phyloP scores from a whole-genome alignment of 306 rosid genomes.

The Prosopis cineraria region DNA sequence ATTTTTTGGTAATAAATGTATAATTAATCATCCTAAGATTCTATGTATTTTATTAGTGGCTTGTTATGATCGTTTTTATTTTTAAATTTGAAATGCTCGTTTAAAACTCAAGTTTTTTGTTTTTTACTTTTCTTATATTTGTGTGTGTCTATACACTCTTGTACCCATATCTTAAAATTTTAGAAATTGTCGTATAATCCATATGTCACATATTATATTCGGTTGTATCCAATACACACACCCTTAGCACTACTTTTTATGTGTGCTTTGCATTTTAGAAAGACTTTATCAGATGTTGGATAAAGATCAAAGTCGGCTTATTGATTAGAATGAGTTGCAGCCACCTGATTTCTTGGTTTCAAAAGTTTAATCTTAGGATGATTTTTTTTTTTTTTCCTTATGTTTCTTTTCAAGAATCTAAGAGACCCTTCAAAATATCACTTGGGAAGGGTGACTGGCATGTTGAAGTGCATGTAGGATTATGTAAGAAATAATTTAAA shows the following conservation, averaged over 20 bases:
- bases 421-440: background rate
- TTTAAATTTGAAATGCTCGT: background rate
- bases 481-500: background rate
- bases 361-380: background rate
- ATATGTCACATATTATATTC: too few relatives aligned
- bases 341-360: background rate
- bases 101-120: background rate
- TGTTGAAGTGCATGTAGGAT: background rate
- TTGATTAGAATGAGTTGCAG: background rate
- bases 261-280: background rate
- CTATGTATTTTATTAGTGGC: background rate
- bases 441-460: background rate
- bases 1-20: too few relatives aligned
- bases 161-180: background rate
- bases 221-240: too few relatives aligned
- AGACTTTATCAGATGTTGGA: background rate
- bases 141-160: background rate
- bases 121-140: too few relatives aligned
- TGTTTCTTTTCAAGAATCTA: background rate
- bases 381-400: background rate
- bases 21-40: too few relatives aligned
- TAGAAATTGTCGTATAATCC: background rate
- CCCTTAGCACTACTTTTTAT: background rate
- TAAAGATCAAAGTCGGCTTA: background rate
- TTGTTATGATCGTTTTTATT: background rate